Percentiles rank a stretch among this genome's conserved stretches.
phyloP scores from a whole-genome alignment of 1,284 basidiomycete genomes.

The Bondarzewia mesenterica region DNA sequence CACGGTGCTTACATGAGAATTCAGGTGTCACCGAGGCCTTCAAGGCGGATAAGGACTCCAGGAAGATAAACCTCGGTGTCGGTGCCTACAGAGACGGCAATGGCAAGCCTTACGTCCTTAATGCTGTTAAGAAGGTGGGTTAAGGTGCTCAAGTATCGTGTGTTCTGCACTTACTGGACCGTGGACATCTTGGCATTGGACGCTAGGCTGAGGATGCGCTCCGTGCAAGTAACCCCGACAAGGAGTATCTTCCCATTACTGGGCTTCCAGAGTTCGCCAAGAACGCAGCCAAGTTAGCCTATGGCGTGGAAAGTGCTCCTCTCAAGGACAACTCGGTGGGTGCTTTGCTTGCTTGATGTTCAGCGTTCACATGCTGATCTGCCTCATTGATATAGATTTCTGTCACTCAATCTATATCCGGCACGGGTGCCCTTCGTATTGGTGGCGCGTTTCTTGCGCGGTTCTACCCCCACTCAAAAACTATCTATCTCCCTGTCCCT shows the following conservation, averaged over 20 bases:
- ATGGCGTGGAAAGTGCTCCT: constrained; percentile 76
- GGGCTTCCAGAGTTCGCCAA: constrained; percentile 86
- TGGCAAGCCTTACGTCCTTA: constrained; percentile 94
- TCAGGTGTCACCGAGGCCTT: constrained; percentile 87
- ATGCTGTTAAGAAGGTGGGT: constrained; percentile 77
- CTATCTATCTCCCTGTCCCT: constrained; percentile 89
- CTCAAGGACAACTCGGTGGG: constrained; percentile 72
- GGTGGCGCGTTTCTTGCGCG: constrained; percentile 90
- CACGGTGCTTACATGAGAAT: not conserved
- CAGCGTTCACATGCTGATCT: constrained; percentile 5
- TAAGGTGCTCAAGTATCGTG: not conserved
- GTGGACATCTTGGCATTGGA: not conserved
- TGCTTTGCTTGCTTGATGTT: constrained; percentile 12
- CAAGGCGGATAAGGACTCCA: constrained; percentile 85
- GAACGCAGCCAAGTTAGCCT: constrained; percentile 87
- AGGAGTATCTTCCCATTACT: constrained; percentile 97
- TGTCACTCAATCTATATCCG: constrained; percentile 94
- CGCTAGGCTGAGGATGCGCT: constrained; percentile 77
- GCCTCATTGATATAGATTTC: constrained; percentile 53
- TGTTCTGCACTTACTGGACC: not conserved
- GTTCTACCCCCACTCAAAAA: constrained; percentile 84
- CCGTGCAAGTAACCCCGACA: constrained; percentile 70
- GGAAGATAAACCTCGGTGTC: constrained; percentile 97
- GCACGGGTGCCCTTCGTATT: constrained; percentile 95
- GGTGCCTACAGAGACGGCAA: constrained; percentile 91